These are phyloP conservation scores for Fusarium mangiferae DNA, from an alignment of 2,329 filamentous ascomycete genomes.

Conservation along the genomic window DNA sequence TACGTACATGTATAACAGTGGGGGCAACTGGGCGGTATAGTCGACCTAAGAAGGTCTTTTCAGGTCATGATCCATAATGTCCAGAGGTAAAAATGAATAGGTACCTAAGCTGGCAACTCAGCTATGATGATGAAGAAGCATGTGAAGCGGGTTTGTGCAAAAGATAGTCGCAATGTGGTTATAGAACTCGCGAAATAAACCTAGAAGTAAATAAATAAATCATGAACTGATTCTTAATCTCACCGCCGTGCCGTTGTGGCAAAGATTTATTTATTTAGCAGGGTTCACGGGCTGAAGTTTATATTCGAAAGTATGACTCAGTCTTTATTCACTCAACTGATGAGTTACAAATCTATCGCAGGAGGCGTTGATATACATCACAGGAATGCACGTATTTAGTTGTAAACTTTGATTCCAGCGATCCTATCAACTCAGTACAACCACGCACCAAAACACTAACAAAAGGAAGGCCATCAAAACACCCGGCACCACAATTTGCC, in stretches of 20 bases:
- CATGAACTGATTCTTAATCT: neutral
- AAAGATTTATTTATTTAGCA: neutral
- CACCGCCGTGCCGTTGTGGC: neutral
- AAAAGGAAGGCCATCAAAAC: constrained; percentile 38
- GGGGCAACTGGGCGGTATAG: constrained; percentile 3
- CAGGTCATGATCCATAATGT: constrained; percentile 2
- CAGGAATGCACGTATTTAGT: neutral
- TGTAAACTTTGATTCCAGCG: constrained; percentile 42
- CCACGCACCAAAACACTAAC: constrained; percentile 44
- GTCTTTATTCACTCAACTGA: neutral
- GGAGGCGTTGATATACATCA: neutral
- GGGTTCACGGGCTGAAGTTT: neutral
- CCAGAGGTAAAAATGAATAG: constrained; percentile 6
- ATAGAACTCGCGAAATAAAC: neutral
- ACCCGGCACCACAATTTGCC: constrained; percentile 30
- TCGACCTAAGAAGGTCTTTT: constrained; percentile 4
- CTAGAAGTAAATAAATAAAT: neutral
- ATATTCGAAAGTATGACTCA: neutral
- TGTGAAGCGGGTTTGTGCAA: neutral
- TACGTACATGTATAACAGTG: constrained; percentile 42
- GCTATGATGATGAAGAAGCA: constrained; percentile 6
- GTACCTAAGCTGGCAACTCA: constrained; percentile 14
- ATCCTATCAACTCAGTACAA: constrained; percentile 40
- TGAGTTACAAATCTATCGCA: no score
- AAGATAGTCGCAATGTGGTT: neutral